Evolutionary conservation across 192 early-diverging fungal genomes (phyloP), one percentile per base, ranked within the genome.

Genomic region (Coemansia umbellata): DNA sequence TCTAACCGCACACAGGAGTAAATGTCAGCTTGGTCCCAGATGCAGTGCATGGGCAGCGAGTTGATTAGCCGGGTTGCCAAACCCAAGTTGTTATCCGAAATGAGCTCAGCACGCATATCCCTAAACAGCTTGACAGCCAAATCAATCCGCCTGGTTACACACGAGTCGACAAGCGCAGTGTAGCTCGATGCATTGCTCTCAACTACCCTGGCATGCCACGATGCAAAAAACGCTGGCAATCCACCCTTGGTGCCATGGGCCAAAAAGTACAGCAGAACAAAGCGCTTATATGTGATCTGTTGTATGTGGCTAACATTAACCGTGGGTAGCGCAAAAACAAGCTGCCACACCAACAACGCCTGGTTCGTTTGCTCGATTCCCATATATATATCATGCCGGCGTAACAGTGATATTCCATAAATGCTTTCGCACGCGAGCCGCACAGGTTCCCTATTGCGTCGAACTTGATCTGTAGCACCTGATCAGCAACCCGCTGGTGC

Each of bases 301-400:
- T 68, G 53, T 14, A 76, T 69, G 14, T 53, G 41, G 47, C 73
- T 76, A n/a, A 50, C 47, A 31, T 64, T 43, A 17, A 41, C 40
- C 5, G 61, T 40, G 1, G 73, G 66, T 32, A 76, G 33, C 9
- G 73, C 66, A 57, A 76, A 66, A 5, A 65, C 58, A 32, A 64
- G 49, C 50, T 48, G 21, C 73, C 66, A 76, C 62, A 64, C 41
- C 4, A 26, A 43, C 51, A 49, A 27, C 11, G 73, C 73, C 39
- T 33, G 37, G 11, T 47, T 55, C 26, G 31, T 15, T 8, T 36
- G 51, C 3, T 54, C 61, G 15, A 62, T 27, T 5, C 57, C 55
- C 8, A 50, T 51, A n/a, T 37, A n/a, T n/a, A 55, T n/a, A 76
- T 62, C 73, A 76, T 76, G 30, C 73, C 66, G 10, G 53, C 66